Conservation (phyloP, 2,329 filamentous ascomycete species). For the Chaetomium strumarium region DNA sequence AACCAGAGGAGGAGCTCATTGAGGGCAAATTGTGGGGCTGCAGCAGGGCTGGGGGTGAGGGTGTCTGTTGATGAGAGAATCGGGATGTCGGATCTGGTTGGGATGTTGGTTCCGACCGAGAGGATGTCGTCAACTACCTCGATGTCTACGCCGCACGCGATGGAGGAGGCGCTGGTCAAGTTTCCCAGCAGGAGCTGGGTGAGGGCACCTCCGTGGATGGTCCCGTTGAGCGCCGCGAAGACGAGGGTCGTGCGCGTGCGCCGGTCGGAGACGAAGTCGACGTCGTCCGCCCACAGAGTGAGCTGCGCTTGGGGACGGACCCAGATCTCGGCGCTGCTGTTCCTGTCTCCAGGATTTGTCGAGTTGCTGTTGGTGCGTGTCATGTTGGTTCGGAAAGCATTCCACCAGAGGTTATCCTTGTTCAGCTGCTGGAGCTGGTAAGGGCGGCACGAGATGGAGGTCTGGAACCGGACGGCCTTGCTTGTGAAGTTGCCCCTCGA, state of each 20-base stretch:
- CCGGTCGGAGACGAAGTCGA: constrained; percentile 15
- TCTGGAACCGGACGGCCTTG: constrained; percentile 18
- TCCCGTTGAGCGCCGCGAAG: constrained; percentile 24
- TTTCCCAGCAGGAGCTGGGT: constrained; percentile 9
- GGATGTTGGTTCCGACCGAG: constrained; percentile 4
- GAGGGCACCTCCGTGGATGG: constrained; percentile 19
- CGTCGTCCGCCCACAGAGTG: constrained; percentile 20
- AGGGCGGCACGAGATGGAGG: constrained; percentile 18
- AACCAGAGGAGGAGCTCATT: constrained; percentile 26
- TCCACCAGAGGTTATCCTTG: constrained; percentile 15
- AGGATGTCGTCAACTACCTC: constrained; percentile 18
- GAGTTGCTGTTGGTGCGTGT: constrained; percentile 15
- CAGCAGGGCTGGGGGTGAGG: constrained; percentile 10
- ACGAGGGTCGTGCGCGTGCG: constrained; percentile 20
- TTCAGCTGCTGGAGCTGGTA: constrained; percentile 14
- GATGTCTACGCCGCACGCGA: constrained; percentile 22
- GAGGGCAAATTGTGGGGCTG: constrained; percentile 7
- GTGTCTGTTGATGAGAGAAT: constrained; percentile 16
- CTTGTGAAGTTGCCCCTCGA: constrained; percentile 18
- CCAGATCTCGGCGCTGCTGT: constrained; percentile 19
- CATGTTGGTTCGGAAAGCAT: constrained; percentile 24
- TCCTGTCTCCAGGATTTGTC: neutral
- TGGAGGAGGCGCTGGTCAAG: constrained; percentile 16
- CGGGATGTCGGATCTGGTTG: neutral
- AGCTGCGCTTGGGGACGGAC: constrained; percentile 17